Base-by-base conservation (phyloP, 2,329 filamentous ascomycete genomes). In the Dactylellina cionopaga region DNA sequence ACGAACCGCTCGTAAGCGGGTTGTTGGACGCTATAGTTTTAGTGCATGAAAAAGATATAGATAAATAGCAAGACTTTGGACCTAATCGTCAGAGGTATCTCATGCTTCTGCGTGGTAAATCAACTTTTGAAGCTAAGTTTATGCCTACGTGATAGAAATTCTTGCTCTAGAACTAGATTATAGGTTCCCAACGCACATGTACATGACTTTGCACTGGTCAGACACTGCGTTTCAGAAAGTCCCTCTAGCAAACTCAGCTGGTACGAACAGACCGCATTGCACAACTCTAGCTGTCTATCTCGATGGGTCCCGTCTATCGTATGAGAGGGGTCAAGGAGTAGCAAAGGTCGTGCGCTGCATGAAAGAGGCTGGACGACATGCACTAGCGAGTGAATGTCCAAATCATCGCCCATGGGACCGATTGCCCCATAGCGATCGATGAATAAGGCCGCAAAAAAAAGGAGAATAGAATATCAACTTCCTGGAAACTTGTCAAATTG, bases 181-280 rank as follows among this genome's bases (percentile, higher is more conserved):
- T 15, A 35, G 19, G n/a, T 22, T 22, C n/a, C 24, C n/a, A 10
- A 27, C 29, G 29, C 17, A 47, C 29, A 13, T 17, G 51, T 37
- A 22, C 27, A 43, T 22, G 13, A 35, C 9, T 27, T 43, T 24
- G 29, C 3, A 29, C 24, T 15, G 24, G 49, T 63, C 52, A 51
- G 41, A 56, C 58, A 47, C 13, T 6, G 25, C 17, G 65, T 71
- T 71, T 63, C 65, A 71, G 65, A 58, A 58, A 58, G 35, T 56
- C 31, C 41, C 51, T 71, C 51, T 33, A 49, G 33, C 39, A 62
- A 55, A 59, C 63, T 27, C 27, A 41, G 63, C 52, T 59, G 44
- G 41, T 15, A 46, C n/a, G 47, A 39, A 37, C 65, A 41, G 37
- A 55, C 49, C 19, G 29, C 24, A 27, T 39, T 54, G 47, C 39